Conservation (phyloP, 306 rosid genomes). For the Biancaea sappan region DNA sequence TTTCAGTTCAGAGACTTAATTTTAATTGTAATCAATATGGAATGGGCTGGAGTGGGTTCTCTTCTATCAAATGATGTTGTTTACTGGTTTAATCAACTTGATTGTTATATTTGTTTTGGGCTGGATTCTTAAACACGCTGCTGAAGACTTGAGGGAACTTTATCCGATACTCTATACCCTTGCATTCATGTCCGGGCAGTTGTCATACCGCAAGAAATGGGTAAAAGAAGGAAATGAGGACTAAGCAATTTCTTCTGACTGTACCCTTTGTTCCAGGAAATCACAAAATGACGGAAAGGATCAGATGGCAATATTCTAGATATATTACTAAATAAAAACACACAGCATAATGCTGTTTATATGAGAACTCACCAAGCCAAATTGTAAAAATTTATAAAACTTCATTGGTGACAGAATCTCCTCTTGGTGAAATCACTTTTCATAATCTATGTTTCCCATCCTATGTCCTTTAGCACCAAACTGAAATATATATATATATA, state of each 20-base stretch:
- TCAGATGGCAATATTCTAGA: neutral
- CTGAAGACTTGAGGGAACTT: neutral
- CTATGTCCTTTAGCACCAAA: slow-evolving; percentile 23
- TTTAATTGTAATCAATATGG: slow-evolving; percentile 2
- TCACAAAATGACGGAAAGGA: neutral
- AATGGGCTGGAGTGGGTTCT: slow-evolving; percentile 1
- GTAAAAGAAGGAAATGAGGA: neutral
- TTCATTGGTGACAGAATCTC: neutral
- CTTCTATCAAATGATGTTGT: neutral
- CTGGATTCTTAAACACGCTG: neutral
- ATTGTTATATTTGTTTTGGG: slow-evolving; percentile 15
- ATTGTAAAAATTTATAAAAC: neutral
- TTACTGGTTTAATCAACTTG: slow-evolving; percentile 16
- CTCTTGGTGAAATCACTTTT: neutral
- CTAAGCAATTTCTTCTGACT: neutral
- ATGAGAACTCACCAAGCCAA: slow-evolving; percentile 9
- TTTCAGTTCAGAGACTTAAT: slow-evolving; percentile 32
- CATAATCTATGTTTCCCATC: neutral
- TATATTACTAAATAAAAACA: neutral
- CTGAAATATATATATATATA: too few relatives aligned
- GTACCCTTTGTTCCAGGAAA: neutral
- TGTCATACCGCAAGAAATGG: neutral
- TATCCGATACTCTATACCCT: neutral
- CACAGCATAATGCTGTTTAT: slow-evolving; percentile 1
- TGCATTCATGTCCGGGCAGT: neutral